These are phyloP conservation scores for Backusella luteola DNA, from an alignment of 192 early-diverging fungal genomes.

Conservation along the genomic window DNA sequence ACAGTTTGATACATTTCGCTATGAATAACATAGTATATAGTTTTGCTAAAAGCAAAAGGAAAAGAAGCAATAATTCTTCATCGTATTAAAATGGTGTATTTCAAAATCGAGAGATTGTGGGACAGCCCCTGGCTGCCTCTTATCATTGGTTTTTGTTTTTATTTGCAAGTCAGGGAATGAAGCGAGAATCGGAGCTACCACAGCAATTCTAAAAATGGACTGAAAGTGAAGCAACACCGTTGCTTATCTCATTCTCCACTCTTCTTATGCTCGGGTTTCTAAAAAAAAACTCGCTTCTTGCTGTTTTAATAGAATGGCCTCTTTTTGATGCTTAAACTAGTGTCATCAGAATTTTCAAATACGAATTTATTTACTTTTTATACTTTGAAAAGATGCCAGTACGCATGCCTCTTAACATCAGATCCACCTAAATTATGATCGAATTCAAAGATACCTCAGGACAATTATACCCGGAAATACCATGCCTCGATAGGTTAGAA, in stretches of 20 bases:
- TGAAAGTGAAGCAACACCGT: background rate
- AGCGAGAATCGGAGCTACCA: background rate
- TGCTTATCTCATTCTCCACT: background rate
- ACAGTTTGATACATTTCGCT: constrained; percentile 1
- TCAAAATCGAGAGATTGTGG: background rate
- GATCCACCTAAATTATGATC: background rate
- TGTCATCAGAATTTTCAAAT: too few relatives aligned
- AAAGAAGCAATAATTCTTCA: background rate
- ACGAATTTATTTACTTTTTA: too few relatives aligned
- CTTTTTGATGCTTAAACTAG: background rate
- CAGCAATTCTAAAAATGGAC: background rate
- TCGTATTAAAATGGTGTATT: background rate
- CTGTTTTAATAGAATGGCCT: background rate
- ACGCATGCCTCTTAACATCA: background rate
- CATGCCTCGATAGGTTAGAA: background rate
- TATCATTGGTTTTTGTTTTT: background rate
- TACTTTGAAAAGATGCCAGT: background rate
- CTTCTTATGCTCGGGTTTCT: background rate
- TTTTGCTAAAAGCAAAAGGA: background rate
- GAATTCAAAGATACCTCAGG: background rate
- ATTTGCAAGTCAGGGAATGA: background rate
- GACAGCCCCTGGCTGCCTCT: background rate
- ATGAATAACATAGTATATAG: background rate
- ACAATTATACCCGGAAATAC: background rate
- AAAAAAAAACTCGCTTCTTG: background rate